phyloP scores from a whole-genome alignment of 192 early-diverging fungal species.

The Rhizoclosmatium globosum region DNA sequence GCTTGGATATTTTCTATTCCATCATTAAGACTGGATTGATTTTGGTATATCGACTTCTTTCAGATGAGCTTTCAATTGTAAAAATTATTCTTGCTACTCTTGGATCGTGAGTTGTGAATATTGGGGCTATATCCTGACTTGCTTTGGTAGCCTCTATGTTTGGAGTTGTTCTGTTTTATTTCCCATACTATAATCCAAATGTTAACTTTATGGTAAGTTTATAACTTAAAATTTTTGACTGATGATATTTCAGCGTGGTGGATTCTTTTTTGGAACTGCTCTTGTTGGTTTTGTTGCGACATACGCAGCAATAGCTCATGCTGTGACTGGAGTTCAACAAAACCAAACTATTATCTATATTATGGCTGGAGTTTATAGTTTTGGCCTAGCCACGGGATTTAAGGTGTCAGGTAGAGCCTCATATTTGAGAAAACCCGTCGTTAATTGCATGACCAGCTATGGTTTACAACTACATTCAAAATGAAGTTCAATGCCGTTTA shows the following conservation, averaged over 20 bases:
- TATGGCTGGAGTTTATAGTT: neutral
- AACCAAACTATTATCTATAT: neutral
- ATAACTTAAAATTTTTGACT: neutral
- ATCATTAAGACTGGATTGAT: neutral
- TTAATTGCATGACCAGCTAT: neutral
- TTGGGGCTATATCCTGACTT: too few relatives aligned
- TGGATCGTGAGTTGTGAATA: neutral
- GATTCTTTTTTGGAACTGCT: neutral
- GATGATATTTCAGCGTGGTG: neutral
- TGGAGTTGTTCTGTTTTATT: constrained; percentile 4
- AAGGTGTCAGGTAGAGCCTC: neutral
- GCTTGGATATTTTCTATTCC: constrained; percentile 20
- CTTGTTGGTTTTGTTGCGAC: neutral
- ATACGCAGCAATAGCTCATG: neutral
- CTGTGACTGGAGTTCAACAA: neutral
- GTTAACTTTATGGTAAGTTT: constrained; percentile 18
- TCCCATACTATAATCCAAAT: constrained; percentile 18
- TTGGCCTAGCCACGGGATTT: neutral
- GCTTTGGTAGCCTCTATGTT: neutral
- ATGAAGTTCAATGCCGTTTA: neutral
- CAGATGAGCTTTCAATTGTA: neutral
- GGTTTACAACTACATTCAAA: constrained; percentile 10
- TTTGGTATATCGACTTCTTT: neutral
- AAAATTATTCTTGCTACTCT: neutral
- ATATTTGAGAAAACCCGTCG: too few relatives aligned